A percentile compares a stretch with the other conserved stretches of the same genome.
phyloP scores from a whole-genome alignment of 805 yeast species.

The Wickerhamomyces bisporus region DNA sequence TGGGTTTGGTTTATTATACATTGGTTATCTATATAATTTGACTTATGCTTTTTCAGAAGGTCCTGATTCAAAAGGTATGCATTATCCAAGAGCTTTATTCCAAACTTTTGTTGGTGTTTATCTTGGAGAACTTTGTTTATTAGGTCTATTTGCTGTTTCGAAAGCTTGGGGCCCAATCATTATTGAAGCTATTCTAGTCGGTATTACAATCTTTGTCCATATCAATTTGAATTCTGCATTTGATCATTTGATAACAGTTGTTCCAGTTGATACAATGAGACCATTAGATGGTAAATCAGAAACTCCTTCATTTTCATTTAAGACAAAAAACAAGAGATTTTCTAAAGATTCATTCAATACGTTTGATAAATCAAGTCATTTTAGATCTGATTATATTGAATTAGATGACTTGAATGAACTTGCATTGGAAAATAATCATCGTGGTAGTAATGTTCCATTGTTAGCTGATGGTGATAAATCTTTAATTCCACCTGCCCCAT shows the following conservation, averaged over 20 bases:
- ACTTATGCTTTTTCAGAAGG: constrained; percentile 64
- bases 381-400: constrained; percentile 19
- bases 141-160: constrained; percentile 85
- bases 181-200: constrained; percentile 61
- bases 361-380: constrained; percentile 2
- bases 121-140: constrained; percentile 76
- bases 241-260: constrained; percentile 47
- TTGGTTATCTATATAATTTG: constrained; percentile 75
- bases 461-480: constrained; percentile 56
- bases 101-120: constrained; percentile 88
- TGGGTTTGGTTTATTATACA: constrained; percentile 66
- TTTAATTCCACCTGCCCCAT: constrained; percentile 31
- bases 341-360: constrained; percentile 7
- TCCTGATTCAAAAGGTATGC: constrained; percentile 72
- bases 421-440: constrained; percentile 15
- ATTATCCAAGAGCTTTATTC: constrained; percentile 83
- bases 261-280: constrained; percentile 71
- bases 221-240: constrained; percentile 60
- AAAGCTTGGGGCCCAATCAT: constrained; percentile 95
- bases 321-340: constrained; percentile 1
- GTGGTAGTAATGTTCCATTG: constrained; percentile 43
- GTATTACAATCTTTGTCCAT: constrained; percentile 66
- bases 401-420: constrained; percentile 20
- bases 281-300: constrained; percentile 66
- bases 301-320: constrained; percentile 48